Evolutionary conservation across 208 protist genomes (phyloP).

Genomic region (Tritrichomonas foetus): DNA sequence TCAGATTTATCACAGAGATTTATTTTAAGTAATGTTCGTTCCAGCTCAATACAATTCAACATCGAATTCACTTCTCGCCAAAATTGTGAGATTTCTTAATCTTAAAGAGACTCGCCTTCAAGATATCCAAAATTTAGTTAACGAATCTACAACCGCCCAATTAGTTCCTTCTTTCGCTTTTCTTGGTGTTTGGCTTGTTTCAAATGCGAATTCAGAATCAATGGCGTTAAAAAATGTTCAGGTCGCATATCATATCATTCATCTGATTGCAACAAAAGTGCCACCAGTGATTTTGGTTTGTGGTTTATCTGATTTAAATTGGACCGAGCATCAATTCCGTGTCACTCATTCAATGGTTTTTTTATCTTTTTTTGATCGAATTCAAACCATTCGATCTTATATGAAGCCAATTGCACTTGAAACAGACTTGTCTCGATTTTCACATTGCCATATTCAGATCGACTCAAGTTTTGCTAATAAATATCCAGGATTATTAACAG

Average conservation of each 20-base stretch:
- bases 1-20: no score
- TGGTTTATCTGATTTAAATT: background rate
- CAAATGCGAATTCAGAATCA: background rate
- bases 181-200: background rate
- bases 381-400: background rate
- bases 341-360: background rate
- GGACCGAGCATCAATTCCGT: background rate
- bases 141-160: slow-evolving; percentile 25
- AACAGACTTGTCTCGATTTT: background rate
- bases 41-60: background rate
- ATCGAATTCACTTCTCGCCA: background rate
- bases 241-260: background rate
- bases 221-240: background rate
- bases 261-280: background rate
- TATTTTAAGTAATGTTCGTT: no score
- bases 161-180: slow-evolving; percentile 22
- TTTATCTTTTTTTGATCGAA: slow-evolving; percentile 3
- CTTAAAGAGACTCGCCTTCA: background rate
- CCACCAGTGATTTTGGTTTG: slow-evolving; percentile 8
- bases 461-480: background rate
- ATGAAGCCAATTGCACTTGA: background rate
- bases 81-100: background rate
- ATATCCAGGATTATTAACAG: background rate
- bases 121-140: background rate
- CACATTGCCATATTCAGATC: background rate